phyloP scores from a whole-genome alignment of 2,329 filamentous ascomycete species.

The Monosporascus sp. region DNA sequence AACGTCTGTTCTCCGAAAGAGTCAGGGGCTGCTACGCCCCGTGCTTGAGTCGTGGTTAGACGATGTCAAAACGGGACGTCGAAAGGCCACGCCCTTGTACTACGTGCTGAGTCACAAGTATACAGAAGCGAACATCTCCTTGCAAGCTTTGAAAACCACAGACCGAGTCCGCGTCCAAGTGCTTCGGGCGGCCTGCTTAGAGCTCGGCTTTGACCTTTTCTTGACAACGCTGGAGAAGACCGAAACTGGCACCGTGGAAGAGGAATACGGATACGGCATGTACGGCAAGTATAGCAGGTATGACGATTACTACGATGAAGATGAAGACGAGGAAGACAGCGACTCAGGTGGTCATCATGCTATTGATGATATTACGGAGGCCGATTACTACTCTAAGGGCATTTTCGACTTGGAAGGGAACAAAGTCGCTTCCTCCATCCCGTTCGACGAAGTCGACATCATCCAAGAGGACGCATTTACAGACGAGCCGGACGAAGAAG shows the following conservation, averaged over 20 bases:
- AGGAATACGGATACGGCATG: neutral
- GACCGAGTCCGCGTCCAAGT: constrained; percentile 22
- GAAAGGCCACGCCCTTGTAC: constrained; percentile 14
- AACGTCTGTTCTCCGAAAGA: constrained; percentile 3
- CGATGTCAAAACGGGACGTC: constrained; percentile 7
- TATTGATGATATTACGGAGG: constrained; percentile 9
- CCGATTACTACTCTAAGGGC: constrained; percentile 10
- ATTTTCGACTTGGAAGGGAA: constrained; percentile 24
- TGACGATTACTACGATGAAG: neutral
- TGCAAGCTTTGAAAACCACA: constrained; percentile 18
- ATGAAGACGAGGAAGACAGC: constrained; percentile 5
- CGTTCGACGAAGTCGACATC: constrained; percentile 14
- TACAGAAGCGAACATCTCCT: constrained; percentile 26
- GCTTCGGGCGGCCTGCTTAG: constrained; percentile 18
- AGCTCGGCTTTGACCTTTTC: constrained; percentile 27
- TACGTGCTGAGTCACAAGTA: constrained; percentile 31
- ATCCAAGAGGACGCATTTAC: constrained; percentile 19
- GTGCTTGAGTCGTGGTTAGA: constrained; percentile 22
- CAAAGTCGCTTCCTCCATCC: constrained; percentile 8
- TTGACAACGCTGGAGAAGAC: constrained; percentile 27
- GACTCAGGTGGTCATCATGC: constrained; percentile 7
- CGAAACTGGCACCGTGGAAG: constrained; percentile 13
- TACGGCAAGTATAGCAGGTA: neutral
- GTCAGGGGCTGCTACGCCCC: constrained; percentile 10
- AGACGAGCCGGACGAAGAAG: constrained; percentile 10